Percentiles rank a stretch among this genome's conserved stretches.
These are phyloP conservation scores for Fusarium sublunatum DNA, from an alignment of 2,329 filamentous ascomycete species.

Conservation along the genomic window DNA sequence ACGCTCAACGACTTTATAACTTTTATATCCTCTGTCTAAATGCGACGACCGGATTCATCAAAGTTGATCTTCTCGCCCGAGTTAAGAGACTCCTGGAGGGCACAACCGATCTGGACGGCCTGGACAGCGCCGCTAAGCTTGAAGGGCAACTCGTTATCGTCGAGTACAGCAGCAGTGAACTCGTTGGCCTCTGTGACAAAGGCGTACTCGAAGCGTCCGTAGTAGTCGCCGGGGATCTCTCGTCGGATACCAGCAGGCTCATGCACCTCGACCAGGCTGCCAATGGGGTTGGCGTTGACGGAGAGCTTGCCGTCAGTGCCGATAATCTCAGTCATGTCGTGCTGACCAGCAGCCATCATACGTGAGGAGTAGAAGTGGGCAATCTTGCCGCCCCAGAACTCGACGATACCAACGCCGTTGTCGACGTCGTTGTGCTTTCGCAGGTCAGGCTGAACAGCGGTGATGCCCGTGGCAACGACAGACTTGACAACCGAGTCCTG, in stretches of 20 bases:
- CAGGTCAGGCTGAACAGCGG: conserved; percentile 49
- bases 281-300: conserved; percentile 68
- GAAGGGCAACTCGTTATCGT: conserved; percentile 66
- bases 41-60: conserved; percentile 56
- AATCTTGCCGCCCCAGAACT: conserved; percentile 73
- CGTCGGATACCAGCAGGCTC: conserved; percentile 62
- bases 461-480: conserved; percentile 48
- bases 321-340: conserved; percentile 75
- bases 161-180: conserved; percentile 69
- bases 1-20: neutral
- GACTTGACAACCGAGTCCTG: conserved; percentile 49
- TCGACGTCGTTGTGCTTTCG: conserved; percentile 50
- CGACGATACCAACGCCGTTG: conserved; percentile 65
- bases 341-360: conserved; percentile 78
- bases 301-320: conserved; percentile 73
- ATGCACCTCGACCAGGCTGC: conserved; percentile 66
- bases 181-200: conserved; percentile 73
- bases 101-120: conserved; percentile 70
- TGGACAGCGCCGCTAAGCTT: conserved; percentile 68
- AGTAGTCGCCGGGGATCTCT: conserved; percentile 71
- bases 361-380: conserved; percentile 73
- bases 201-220: conserved; percentile 70
- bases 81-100: conserved; percentile 68
- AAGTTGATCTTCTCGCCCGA: conserved; percentile 69
- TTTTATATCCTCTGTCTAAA: conserved; percentile 41